These are phyloP conservation scores for Pseudogymnoascus verrucosus DNA, from an alignment of 2,329 filamentous ascomycete species.

Conservation along the genomic window DNA sequence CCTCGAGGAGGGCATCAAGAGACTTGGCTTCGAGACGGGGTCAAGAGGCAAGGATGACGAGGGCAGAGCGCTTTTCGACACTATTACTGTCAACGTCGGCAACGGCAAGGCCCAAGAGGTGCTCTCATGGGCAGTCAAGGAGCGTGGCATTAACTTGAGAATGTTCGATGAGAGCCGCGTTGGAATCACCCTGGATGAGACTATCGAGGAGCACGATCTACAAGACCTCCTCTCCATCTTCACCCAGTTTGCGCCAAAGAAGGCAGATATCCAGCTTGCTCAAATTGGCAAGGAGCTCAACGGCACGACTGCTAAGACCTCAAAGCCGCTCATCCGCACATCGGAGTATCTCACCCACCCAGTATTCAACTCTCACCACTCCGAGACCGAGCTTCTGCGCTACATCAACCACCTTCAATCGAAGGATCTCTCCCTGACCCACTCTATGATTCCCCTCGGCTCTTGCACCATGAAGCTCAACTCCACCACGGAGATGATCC, in stretches of 20 bases:
- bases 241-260: constrained; percentile 28
- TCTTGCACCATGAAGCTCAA: constrained; percentile 99
- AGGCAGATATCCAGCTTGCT: constrained; percentile 24
- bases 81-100: constrained; percentile 58
- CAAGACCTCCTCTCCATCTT: constrained; percentile 51
- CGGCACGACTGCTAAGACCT: constrained; percentile 35
- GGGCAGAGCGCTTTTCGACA: constrained; percentile 65
- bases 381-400: constrained; percentile 85
- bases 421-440: constrained; percentile 86
- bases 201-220: constrained; percentile 48
- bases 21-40: constrained; percentile 56
- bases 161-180: constrained; percentile 52
- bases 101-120: constrained; percentile 43
- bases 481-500: constrained; percentile 85
- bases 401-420: constrained; percentile 92
- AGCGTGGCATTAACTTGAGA: constrained; percentile 54
- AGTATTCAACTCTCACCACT: constrained; percentile 91
- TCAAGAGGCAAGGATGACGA: constrained; percentile 48
- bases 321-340: constrained; percentile 57
- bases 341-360: constrained; percentile 77
- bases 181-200: constrained; percentile 74
- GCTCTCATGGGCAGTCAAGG: constrained; percentile 41
- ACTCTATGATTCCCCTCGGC: constrained; percentile 95
- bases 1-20: constrained; percentile 55
- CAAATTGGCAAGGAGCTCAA: constrained; percentile 38